phyloP scores from a whole-genome alignment of 2,329 filamentous ascomycete genomes.

The Chalara sp. region DNA sequence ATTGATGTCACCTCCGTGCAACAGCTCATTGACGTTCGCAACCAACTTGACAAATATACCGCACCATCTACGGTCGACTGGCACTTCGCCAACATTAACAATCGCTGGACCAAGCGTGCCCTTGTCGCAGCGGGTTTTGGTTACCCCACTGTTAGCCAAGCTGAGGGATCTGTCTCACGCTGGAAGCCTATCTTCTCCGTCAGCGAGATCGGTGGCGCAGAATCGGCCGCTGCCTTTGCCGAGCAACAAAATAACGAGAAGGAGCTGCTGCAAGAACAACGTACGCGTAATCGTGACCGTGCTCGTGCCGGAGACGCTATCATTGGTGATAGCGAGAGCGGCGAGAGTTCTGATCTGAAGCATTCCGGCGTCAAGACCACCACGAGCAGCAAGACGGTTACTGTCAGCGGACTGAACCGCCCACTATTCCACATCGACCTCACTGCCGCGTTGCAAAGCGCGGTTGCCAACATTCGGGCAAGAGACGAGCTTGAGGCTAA shows the following conservation, averaged over 20 bases:
- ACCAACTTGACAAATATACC: slow-evolving; percentile 83
- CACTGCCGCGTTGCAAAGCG: slow-evolving; percentile 81
- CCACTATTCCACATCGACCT: slow-evolving; percentile 94
- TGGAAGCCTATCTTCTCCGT: slow-evolving; percentile 98
- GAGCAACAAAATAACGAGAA: slow-evolving; percentile 57
- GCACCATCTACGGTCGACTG: slow-evolving; percentile 80
- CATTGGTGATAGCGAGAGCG: slow-evolving; percentile 12
- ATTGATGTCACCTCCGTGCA: slow-evolving; percentile 91
- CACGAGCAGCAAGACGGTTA: slow-evolving; percentile 43
- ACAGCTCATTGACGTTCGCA: slow-evolving; percentile 86
- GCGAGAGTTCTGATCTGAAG: slow-evolving; percentile 10
- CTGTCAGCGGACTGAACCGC: slow-evolving; percentile 79
- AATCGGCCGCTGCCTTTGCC: slow-evolving; percentile 63
- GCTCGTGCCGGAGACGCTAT: slow-evolving; percentile 27
- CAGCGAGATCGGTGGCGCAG: slow-evolving; percentile 69
- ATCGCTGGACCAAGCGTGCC: slow-evolving; percentile 89
- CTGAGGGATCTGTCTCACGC: slow-evolving; percentile 38
- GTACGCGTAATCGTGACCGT: slow-evolving; percentile 10
- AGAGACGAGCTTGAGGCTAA: slow-evolving; percentile 31
- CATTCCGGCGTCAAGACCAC: slow-evolving; percentile 20
- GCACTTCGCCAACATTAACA: slow-evolving; percentile 93
- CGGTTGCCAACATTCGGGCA: slow-evolving; percentile 69
- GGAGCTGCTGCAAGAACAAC: slow-evolving; percentile 20
- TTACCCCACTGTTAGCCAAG: slow-evolving; percentile 52
- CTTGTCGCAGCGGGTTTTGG: slow-evolving; percentile 85